A percentile compares a stretch with the other conserved stretches of the same genome.
These are phyloP conservation scores for Cutaneotrichosporon sp. DNA, from an alignment of 1,284 basidiomycete species.

Conservation along the genomic window DNA sequence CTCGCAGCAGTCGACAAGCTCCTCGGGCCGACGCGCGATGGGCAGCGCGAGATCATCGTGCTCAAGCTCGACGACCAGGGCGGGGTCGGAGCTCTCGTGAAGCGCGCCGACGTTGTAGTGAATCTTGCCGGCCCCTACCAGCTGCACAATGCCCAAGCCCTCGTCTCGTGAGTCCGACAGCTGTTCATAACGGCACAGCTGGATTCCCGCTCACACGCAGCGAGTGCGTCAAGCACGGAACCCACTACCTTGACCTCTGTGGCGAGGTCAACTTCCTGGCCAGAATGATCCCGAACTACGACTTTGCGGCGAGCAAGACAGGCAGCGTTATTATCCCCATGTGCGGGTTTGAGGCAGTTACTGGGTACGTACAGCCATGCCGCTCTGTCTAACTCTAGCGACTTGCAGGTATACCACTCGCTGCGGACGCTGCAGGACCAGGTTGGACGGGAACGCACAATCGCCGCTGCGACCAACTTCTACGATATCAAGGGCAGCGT, in stretches of 20 bases:
- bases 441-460: slow-evolving; percentile 38
- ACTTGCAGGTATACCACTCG: slow-evolving; percentile 59
- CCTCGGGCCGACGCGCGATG: slow-evolving; percentile 1
- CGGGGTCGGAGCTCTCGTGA: slow-evolving; percentile 28
- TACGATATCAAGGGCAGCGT: slow-evolving; percentile 55
- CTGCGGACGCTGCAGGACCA: slow-evolving; percentile 49
- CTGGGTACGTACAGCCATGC: slow-evolving; percentile 50
- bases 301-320: slow-evolving; percentile 62
- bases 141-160: slow-evolving; percentile 32
- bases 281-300: slow-evolving; percentile 57
- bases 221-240: slow-evolving; percentile 55
- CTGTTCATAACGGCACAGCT: neutral
- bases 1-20: slow-evolving; percentile 26
- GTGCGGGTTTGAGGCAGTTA: slow-evolving; percentile 68
- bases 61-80: slow-evolving; percentile 28
- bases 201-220: slow-evolving; percentile 36
- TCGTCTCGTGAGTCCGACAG: slow-evolving; percentile 25
- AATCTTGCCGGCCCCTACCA: slow-evolving; percentile 42
- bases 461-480: slow-evolving; percentile 52
- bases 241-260: slow-evolving; percentile 62
- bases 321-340: slow-evolving; percentile 64
- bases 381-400: slow-evolving; percentile 35
- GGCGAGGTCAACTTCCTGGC: slow-evolving; percentile 57
- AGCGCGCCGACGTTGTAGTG: slow-evolving; percentile 27
- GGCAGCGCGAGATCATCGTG: slow-evolving; percentile 21